These are phyloP conservation scores for Eucalyptus regnans DNA, from an alignment of 345 rosid genomes.

Conservation along the genomic window DNA sequence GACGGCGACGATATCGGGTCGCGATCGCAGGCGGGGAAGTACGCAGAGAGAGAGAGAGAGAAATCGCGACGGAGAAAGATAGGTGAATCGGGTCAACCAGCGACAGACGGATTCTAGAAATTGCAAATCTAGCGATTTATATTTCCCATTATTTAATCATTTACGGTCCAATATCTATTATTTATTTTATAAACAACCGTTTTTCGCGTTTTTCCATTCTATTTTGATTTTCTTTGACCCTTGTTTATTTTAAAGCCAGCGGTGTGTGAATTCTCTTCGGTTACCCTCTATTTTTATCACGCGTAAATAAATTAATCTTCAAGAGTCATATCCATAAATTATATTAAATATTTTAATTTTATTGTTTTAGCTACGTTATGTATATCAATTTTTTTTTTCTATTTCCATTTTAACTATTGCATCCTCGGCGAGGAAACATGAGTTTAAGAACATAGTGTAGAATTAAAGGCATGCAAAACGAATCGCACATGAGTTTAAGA, in stretches of 20 bases:
- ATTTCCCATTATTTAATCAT: neutral
- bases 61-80: neutral
- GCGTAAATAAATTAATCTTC: neutral
- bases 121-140: neutral
- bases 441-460: too few species aligned
- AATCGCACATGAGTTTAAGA: neutral
- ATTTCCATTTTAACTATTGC: neutral
- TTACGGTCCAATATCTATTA: too few species aligned
- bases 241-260: neutral
- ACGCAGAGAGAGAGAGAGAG: neutral
- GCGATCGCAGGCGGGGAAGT: neutral
- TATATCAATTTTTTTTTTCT: too few species aligned
- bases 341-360: neutral
- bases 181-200: too few species aligned
- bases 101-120: neutral
- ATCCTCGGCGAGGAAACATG: neutral
- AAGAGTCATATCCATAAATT: accelerated
- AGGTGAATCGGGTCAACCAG: neutral
- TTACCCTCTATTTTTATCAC: neutral
- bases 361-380: neutral
- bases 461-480: too few species aligned
- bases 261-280: neutral
- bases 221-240: neutral
- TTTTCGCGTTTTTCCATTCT: too few species aligned
- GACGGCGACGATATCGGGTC: neutral